Evolutionary conservation across 2,329 filamentous ascomycete species (phyloP).

Genomic region (Boeremia lycopersici): DNA sequence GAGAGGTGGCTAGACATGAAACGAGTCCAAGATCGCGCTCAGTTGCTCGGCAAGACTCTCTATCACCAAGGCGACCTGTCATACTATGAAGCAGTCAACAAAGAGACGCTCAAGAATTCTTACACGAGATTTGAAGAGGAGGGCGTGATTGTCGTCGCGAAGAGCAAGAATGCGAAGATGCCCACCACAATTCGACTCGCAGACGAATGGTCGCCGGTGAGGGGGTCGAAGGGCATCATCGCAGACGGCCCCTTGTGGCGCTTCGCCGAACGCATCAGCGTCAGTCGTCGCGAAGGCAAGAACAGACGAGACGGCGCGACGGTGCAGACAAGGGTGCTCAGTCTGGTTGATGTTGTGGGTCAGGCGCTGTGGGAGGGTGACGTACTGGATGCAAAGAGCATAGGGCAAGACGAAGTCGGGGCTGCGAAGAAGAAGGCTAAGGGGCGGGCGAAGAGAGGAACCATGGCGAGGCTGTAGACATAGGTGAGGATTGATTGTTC

Average conservation of each 20-base stretch:
- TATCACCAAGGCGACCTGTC: conserved; percentile 97
- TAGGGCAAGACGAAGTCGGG: conserved; percentile 18
- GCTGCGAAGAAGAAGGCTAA: conserved; percentile 28
- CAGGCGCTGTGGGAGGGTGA: conserved; percentile 66
- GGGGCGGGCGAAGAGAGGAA: conserved; percentile 41
- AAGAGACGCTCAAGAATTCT: conserved; percentile 94
- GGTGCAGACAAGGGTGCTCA: conserved; percentile 80
- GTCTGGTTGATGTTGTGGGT: conserved; percentile 76
- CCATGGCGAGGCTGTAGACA: conserved; percentile 35
- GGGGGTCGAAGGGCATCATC: conserved; percentile 62
- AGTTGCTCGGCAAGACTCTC: conserved; percentile 88
- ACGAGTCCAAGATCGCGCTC: conserved; percentile 80
- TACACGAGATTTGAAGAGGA: conserved; percentile 89
- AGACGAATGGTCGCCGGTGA: conserved; percentile 73
- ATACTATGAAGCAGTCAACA: conserved; percentile 98
- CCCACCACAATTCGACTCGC: conserved; percentile 70
- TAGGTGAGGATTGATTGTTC: neutral
- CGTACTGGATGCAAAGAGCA: conserved; percentile 14
- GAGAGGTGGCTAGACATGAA: conserved; percentile 79
- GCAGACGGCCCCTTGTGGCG: conserved; percentile 84
- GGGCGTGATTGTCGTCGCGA: conserved; percentile 78
- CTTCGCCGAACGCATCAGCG: conserved; percentile 86
- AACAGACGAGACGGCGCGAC: conserved; percentile 92
- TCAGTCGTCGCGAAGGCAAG: conserved; percentile 86
- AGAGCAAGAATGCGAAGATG: conserved; percentile 66